phyloP scores from a whole-genome alignment of 192 early-diverging fungal genomes.

The Coemansia sp. region DNA sequence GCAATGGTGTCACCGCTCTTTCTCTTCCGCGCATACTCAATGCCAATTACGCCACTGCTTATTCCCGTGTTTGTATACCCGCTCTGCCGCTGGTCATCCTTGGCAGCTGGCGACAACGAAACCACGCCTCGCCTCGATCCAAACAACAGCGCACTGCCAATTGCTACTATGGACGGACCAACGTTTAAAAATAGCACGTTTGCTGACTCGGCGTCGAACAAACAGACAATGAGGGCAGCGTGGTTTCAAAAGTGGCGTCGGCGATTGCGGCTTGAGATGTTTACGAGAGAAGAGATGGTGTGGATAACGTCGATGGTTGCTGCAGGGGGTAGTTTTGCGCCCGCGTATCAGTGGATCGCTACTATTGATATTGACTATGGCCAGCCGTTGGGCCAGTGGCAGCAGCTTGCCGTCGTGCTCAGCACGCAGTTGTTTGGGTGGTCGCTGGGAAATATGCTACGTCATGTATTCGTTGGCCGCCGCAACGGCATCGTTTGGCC shows the following conservation, averaged over 20 bases:
- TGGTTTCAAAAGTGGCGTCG: conserved; percentile 5
- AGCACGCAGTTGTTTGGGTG: conserved; percentile 46
- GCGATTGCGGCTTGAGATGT: conserved; percentile 2
- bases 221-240: background rate
- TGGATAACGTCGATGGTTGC: conserved; percentile 49
- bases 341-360: conserved; percentile 48
- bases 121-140: background rate
- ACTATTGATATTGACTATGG: conserved; percentile 44
- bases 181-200: conserved; percentile 4
- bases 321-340: conserved; percentile 45
- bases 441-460: conserved; percentile 41
- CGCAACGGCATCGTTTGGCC: conserved; percentile 34
- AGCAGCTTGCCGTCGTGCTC: conserved; percentile 30
- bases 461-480: conserved; percentile 34
- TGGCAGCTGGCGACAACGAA: background rate
- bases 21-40: conserved; percentile 41
- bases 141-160: background rate
- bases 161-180: background rate
- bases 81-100: conserved; percentile 15
- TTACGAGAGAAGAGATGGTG: conserved; percentile 36
- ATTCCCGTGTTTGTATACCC: conserved; percentile 42
- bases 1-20: conserved; percentile 41
- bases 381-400: conserved; percentile 26
- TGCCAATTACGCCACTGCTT: conserved; percentile 39
- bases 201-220: background rate